Percentiles rank a stretch among this genome's conserved stretches.
These are phyloP conservation scores for Reticulascus tulasneorum DNA, from an alignment of 2,329 filamentous ascomycete species.

Conservation along the genomic window DNA sequence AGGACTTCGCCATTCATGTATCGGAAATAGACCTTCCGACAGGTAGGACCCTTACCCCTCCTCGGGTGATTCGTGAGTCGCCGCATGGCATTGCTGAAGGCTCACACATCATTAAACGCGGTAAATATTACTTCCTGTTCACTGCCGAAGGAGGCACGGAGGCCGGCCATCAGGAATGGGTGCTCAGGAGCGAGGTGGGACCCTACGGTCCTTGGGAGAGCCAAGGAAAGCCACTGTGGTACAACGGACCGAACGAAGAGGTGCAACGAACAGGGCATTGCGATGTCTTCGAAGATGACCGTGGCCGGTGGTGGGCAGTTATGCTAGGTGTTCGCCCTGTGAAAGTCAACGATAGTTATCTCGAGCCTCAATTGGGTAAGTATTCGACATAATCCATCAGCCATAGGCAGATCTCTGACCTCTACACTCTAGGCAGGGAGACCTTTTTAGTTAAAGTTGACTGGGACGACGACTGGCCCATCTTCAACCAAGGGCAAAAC, in stretches of 20 bases:
- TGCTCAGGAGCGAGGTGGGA: constrained; percentile 38
- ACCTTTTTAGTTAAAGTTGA: constrained; percentile 45
- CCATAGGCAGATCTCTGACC: constrained; percentile 29
- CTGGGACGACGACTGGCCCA: constrained; percentile 49
- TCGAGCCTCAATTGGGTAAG: constrained; percentile 39
- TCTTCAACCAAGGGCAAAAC: constrained; percentile 43
- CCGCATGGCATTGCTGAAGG: constrained; percentile 38
- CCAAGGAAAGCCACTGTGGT: constrained; percentile 39
- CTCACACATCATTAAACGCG: constrained; percentile 32
- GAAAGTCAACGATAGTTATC: constrained; percentile 20
- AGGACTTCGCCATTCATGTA: constrained; percentile 49
- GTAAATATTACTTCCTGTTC: constrained; percentile 33
- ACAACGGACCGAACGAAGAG: constrained; percentile 41
- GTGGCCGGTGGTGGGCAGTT: constrained; percentile 45
- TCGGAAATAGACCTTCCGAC: constrained; percentile 38
- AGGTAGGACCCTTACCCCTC: constrained; percentile 33
- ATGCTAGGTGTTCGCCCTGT: constrained; percentile 40
- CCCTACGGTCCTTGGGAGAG: constrained; percentile 48
- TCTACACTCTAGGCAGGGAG: no score
- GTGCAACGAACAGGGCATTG: constrained; percentile 48
- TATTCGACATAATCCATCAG: constrained; percentile 4
- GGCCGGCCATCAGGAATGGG: constrained; percentile 48
- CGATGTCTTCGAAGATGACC: constrained; percentile 40
- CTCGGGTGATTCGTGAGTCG: constrained; percentile 30
- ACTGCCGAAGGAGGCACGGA: constrained; percentile 40